Percentiles rank a stretch among this genome's conserved stretches.
These are phyloP conservation scores for Chamaecyparis obtusa DNA, from an alignment of 75 land plant species.

Conservation along the genomic window DNA sequence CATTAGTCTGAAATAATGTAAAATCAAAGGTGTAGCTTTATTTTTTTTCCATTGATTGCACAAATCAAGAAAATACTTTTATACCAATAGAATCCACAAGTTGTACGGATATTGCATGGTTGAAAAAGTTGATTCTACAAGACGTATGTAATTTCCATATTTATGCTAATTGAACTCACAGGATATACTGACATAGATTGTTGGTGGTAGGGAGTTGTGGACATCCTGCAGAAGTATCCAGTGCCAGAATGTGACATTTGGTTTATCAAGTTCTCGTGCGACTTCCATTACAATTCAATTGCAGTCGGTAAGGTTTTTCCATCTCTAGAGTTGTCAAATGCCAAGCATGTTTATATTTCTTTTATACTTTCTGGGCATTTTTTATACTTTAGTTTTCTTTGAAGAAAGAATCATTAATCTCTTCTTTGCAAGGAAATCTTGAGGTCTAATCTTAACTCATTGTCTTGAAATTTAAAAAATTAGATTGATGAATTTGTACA, in stretches of 20 bases:
- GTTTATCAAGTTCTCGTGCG: constrained; percentile 99
- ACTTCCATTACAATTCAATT: constrained; percentile 76
- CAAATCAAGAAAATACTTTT: neutral
- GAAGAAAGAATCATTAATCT: neutral
- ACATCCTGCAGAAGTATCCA: constrained; percentile 92
- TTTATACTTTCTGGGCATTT: neutral
- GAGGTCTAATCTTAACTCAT: neutral
- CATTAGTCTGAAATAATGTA: neutral
- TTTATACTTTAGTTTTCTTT: neutral
- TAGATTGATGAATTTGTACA: neutral
- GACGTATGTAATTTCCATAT: neutral
- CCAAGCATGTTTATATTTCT: neutral
- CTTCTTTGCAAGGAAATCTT: neutral
- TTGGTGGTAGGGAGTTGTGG: constrained; percentile 62
- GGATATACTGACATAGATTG: neutral
- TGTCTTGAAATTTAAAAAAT: neutral
- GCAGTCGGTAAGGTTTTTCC: constrained; percentile 61
- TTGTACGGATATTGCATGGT: neutral
- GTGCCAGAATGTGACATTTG: constrained; percentile 99
- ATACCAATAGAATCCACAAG: neutral
- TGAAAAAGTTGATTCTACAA: neutral
- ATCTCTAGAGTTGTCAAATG: neutral
- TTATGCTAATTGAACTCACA: neutral
- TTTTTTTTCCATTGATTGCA: neutral
- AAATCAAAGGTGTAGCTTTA: neutral